Percentiles rank a stretch among this genome's conserved stretches.
These are phyloP conservation scores for Nemophila menziesii DNA, from an alignment of 257 asterid genomes.

Conservation along the genomic window DNA sequence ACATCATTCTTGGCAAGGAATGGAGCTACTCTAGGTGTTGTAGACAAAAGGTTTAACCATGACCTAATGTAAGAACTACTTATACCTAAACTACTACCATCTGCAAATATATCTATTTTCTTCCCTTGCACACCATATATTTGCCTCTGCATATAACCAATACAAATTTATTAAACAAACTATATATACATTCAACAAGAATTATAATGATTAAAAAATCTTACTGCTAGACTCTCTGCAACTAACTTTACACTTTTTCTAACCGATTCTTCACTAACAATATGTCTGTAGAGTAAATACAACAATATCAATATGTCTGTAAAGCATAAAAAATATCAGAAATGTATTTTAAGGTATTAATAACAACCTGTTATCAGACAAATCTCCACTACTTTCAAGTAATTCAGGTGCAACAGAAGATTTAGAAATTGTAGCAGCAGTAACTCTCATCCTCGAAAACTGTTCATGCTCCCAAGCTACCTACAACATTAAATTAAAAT, in stretches of 20 bases:
- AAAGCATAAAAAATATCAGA: background rate
- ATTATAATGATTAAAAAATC: conserved; percentile 10
- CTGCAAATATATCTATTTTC: conserved; percentile 58
- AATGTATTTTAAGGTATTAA: conserved; percentile 8
- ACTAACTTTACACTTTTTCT: conserved; percentile 67
- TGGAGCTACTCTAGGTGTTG: conserved; percentile 82
- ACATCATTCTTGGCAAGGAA: conserved; percentile 64
- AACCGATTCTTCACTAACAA: conserved; percentile 54
- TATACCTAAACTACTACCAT: conserved; percentile 65
- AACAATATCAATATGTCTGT: conserved; percentile 11
- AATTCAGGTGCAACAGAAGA: conserved; percentile 79
- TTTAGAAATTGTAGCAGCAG: conserved; percentile 84
- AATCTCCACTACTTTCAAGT: conserved; percentile 64
- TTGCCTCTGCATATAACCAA: conserved; percentile 48
- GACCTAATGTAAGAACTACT: conserved; percentile 71
- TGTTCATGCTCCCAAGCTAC: conserved; percentile 99
- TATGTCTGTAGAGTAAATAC: conserved; percentile 33
- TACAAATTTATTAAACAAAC: background rate
- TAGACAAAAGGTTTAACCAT: conserved; percentile 73
- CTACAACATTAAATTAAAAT: conserved; percentile 32
- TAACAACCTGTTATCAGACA: conserved; percentile 70
- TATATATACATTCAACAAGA: background rate
- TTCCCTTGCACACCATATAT: conserved; percentile 59
- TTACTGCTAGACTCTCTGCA: conserved; percentile 93
- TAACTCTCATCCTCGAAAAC: conserved; percentile 77